Conservation (phyloP, 2,329 filamentous ascomycete species). For the Scortechinia acanthostroma region DNA sequence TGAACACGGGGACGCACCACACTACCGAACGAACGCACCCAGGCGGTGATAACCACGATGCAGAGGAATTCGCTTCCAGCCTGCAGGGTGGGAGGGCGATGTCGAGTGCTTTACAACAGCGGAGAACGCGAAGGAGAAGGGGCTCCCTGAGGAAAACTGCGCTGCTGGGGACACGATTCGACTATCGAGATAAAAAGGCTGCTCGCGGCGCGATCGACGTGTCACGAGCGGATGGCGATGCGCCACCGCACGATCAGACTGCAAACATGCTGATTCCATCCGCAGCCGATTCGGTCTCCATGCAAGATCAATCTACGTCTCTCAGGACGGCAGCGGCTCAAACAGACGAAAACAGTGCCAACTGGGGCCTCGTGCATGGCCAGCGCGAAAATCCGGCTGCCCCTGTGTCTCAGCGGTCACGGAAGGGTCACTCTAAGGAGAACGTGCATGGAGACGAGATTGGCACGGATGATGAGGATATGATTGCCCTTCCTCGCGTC, state of each 20-base stretch:
- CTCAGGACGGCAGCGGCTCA: slow-evolving; percentile 31
- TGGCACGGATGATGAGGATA: not conserved
- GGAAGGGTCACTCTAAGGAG: too few species aligned
- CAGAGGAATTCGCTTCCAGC: not conserved
- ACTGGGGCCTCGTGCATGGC: too few species aligned
- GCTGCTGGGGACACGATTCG: slow-evolving; percentile 65
- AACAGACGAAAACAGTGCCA: too few species aligned
- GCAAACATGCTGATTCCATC: too few species aligned
- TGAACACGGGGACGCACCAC: not conserved
- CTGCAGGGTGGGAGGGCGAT: not conserved
- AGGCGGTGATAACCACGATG: not conserved
- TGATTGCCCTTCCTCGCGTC: not conserved
- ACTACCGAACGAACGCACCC: not conserved
- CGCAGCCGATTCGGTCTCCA: too few species aligned
- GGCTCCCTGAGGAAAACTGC: slow-evolving; percentile 84
- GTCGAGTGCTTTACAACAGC: slow-evolving; percentile 22
- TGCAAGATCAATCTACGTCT: slow-evolving; percentile 39
- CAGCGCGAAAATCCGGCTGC: too few species aligned
- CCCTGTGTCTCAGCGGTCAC: too few species aligned
- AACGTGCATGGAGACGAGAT: not conserved
- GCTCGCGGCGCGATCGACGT: too few species aligned
- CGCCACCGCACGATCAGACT: too few species aligned
- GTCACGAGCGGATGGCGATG: too few species aligned
- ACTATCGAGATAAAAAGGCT: too few species aligned
- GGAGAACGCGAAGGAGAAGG: slow-evolving; percentile 62